Evolutionary conservation across 2,329 filamentous ascomycete species (phyloP).

Genomic region (Sclerotinia borealis): DNA sequence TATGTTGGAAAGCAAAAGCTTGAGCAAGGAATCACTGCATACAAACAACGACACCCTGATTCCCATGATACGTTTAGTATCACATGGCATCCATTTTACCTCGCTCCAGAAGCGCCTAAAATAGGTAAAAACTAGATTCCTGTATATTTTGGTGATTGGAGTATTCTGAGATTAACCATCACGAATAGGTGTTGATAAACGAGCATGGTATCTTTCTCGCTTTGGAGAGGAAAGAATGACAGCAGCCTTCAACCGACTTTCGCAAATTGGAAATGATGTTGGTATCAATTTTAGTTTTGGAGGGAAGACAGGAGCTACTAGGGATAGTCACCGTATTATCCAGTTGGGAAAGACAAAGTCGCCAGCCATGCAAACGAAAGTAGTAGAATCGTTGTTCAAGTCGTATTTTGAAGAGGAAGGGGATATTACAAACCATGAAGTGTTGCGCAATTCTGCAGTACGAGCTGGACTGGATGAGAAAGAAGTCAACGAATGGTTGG

Average conservation of each 20-base stretch:
- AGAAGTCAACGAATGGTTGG: constrained; percentile 50
- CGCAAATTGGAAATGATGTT: constrained; percentile 51
- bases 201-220: constrained; percentile 52
- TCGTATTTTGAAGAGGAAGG: constrained; percentile 60
- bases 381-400: constrained; percentile 58
- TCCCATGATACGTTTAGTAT: constrained; percentile 65
- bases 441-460: constrained; percentile 46
- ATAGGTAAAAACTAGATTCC: constrained; percentile 36
- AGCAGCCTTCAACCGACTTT: constrained; percentile 53
- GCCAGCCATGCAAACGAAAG: constrained; percentile 47
- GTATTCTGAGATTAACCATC: neutral
- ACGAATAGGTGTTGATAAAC: constrained; percentile 43
- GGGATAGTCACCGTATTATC: constrained; percentile 72
- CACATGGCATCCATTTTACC: constrained; percentile 74
- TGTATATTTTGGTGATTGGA: neutral
- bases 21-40: constrained; percentile 61
- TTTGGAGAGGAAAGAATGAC: constrained; percentile 56
- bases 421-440: constrained; percentile 54
- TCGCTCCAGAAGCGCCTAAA: constrained; percentile 59
- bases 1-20: constrained; percentile 62
- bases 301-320: constrained; percentile 67
- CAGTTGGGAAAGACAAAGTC: constrained; percentile 57
- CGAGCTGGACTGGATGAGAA: constrained; percentile 47
- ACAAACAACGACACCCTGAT: constrained; percentile 55
- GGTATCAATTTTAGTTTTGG: constrained; percentile 70